Evolutionary conservation across 306 rosid species (phyloP), one percentile per base, ranked within the genome.

Genomic region (Elaeagnus macrophylla): DNA sequence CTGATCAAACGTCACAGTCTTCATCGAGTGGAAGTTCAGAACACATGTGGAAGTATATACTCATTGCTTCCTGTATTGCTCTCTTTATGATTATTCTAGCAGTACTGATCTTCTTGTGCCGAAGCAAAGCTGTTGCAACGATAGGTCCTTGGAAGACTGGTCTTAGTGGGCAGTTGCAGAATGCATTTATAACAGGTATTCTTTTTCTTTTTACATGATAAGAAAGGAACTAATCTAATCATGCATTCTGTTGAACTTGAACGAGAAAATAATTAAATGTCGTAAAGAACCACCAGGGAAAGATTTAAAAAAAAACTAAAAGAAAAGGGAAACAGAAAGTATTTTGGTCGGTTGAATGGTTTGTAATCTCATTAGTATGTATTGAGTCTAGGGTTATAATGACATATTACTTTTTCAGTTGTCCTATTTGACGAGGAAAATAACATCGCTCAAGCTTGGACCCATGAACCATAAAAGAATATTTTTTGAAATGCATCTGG

Each of bases 141-240:
- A 82, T 91, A 60, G 62, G 71, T 37, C 96, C 99, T n/a, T 93
- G 96, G 94, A 87, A 77, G 69, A 76, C 96, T 44, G 96, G 99
- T 61, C 56, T 93, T 58, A 93, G 96, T 55, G 99, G 99, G 51
- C 99, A 93, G 59, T 68, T 93, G 75, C 99, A 77, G 72, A 93
- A 79, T 59, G 96, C 99, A 55, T 93, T 93, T 68, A 63, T 87
- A 61, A 84, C 99, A 71, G 99, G 99, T 93, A 64, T 57, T 52
- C 59, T 48, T 71, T 6, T 25, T 25, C 32, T 0, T 2, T 25
- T n/a, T n/a, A n/a, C n/a, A n/a, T 44, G 10, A 17, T 62, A 25
- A 41, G 11, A 12, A 65, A 48, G 9, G 59, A 35, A 49, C 44
- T 51, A n/a, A 18, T 25, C 42, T 7, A 9, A 14, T 9, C 15